phyloP scores from a whole-genome alignment of 2,329 filamentous ascomycete species.

The Cadophora malorum region DNA sequence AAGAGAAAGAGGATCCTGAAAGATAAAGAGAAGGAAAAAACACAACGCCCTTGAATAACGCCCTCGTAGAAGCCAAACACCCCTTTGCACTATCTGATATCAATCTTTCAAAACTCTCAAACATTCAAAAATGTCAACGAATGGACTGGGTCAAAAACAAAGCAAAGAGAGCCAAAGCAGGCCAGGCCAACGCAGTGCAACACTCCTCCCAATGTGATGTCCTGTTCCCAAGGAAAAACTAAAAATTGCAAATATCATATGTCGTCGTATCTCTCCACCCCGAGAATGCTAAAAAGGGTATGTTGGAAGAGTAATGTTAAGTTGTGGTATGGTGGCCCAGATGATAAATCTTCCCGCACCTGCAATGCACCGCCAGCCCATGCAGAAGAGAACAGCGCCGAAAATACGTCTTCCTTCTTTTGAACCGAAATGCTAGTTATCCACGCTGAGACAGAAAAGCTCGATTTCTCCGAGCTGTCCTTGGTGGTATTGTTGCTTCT shows the following conservation, averaged over 20 bases:
- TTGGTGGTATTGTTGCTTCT: slow-evolving; percentile 63
- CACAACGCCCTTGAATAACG: not conserved
- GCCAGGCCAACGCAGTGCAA: not conserved
- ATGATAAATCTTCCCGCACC: slow-evolving; percentile 38
- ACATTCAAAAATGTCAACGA: not conserved
- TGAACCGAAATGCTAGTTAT: slow-evolving; percentile 34
- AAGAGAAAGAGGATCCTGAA: not conserved
- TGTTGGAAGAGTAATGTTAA: not conserved
- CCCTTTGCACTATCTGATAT: not conserved
- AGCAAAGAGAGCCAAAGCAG: not conserved
- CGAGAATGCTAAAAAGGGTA: not conserved
- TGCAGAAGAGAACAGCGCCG: slow-evolving; percentile 23
- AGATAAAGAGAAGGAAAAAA: not conserved
- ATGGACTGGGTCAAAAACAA: not conserved
- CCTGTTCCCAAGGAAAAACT: not conserved
- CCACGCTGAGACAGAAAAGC: slow-evolving; percentile 72
- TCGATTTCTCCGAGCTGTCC: slow-evolving; percentile 89
- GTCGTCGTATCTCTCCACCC: slow-evolving; percentile 39
- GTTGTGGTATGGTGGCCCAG: slow-evolving; percentile 24
- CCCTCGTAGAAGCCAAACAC: slow-evolving; percentile 2
- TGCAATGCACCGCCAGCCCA: slow-evolving; percentile 25
- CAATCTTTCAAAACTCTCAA: not conserved
- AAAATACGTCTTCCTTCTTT: slow-evolving; percentile 6
- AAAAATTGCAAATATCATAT: slow-evolving; percentile 31
- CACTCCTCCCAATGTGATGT: slow-evolving; percentile 19